Percentiles rank a stretch among this genome's conserved stretches.
phyloP scores from a whole-genome alignment of 2,329 filamentous ascomycete genomes.

The Cladophialophora psammophila region DNA sequence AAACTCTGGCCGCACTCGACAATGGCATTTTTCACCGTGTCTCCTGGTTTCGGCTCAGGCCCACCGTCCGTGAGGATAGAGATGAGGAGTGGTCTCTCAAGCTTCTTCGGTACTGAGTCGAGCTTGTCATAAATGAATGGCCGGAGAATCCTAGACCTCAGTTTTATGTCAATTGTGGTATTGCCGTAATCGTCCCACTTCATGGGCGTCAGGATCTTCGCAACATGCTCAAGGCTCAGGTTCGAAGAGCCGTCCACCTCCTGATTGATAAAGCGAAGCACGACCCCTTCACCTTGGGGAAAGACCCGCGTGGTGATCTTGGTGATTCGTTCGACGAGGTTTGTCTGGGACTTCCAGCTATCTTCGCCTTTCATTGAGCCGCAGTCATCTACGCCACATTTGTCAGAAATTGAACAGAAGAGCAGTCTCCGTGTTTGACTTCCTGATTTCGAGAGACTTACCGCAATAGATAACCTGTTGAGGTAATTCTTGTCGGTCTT shows the following conservation, averaged over 20 bases:
- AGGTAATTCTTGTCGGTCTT: neutral
- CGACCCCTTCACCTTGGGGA: conserved; percentile 5
- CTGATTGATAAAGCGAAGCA: conserved; percentile 3
- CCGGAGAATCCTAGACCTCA: neutral
- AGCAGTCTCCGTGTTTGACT: too few relatives aligned
- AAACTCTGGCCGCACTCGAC: neutral
- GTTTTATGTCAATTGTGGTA: neutral
- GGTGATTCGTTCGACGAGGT: neutral
- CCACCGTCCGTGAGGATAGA: conserved; percentile 4
- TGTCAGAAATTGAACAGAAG: neutral
- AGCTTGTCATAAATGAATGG: neutral
- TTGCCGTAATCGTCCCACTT: neutral
- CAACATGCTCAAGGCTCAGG: neutral
- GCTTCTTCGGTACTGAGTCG: neutral
- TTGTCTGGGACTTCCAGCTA: neutral
- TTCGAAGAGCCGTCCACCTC: neutral
- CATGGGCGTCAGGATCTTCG: neutral
- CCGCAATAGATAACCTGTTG: conserved; percentile 4
- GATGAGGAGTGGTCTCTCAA: neutral
- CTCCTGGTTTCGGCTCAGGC: neutral
- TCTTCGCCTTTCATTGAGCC: neutral
- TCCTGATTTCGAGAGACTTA: neutral
- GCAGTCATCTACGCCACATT: neutral
- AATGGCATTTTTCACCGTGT: neutral
- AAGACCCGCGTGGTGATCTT: neutral